Evolutionary conservation across 2,329 filamentous ascomycete genomes (phyloP).

Genomic region (Nemania sp.): DNA sequence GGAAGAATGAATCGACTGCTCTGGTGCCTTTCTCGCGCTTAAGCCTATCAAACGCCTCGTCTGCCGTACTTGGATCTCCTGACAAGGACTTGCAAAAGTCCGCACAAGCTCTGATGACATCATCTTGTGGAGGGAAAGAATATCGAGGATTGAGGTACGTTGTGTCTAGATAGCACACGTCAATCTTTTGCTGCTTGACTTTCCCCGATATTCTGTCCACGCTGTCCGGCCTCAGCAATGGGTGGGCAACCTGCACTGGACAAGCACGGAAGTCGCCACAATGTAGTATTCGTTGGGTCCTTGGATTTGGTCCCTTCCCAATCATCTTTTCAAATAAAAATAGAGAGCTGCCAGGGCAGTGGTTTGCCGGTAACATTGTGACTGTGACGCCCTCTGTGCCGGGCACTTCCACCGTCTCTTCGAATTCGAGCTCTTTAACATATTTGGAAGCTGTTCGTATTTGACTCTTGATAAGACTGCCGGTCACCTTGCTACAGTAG

Average conservation of each 20-base stretch:
- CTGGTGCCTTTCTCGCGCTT: slow-evolving; percentile 49
- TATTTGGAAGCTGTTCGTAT: slow-evolving; percentile 84
- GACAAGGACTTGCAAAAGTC: slow-evolving; percentile 82
- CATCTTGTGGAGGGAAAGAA: slow-evolving; percentile 85
- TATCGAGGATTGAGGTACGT: slow-evolving; percentile 97
- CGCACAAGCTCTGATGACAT: slow-evolving; percentile 86
- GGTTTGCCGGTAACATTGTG: slow-evolving; percentile 95
- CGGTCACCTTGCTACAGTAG: slow-evolving; percentile 93
- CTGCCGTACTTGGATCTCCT: slow-evolving; percentile 60
- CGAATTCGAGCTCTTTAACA: slow-evolving; percentile 84
- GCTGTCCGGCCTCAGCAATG: slow-evolving; percentile 76
- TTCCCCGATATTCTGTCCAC: slow-evolving; percentile 73
- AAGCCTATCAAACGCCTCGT: slow-evolving; percentile 53
- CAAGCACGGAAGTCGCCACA: slow-evolving; percentile 96
- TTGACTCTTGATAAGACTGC: slow-evolving; percentile 84
- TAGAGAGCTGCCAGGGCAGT: slow-evolving; percentile 92
- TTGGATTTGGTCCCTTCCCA: slow-evolving; percentile 62
- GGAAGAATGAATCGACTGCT: slow-evolving; percentile 59
- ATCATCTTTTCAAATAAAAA: slow-evolving; percentile 87
- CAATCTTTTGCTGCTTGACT: slow-evolving; percentile 80
- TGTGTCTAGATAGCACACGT: slow-evolving; percentile 95
- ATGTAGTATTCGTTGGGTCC: slow-evolving; percentile 80
- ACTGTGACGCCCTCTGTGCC: slow-evolving; percentile 82
- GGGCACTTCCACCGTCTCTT: slow-evolving; percentile 76
- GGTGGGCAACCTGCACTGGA: slow-evolving; percentile 79